A percentile compares a stretch with the other conserved stretches of the same genome.
Conservation (phyloP, 441 rosid species). For the Aleurites moluccanus region DNA sequence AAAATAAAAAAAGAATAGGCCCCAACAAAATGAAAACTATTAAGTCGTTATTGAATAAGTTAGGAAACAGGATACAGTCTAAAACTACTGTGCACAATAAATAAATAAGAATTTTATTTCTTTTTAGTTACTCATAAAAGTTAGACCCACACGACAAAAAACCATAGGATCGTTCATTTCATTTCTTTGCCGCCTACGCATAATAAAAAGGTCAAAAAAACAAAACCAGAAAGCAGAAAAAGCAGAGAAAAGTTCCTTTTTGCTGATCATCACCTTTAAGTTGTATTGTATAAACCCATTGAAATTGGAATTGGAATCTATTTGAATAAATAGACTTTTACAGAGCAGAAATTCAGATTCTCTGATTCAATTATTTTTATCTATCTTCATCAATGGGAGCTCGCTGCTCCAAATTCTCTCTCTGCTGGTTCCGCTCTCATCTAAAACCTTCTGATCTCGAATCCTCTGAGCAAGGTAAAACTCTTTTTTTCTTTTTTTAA, state of each 20-base stretch:
- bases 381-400: slow-evolving; percentile 59
- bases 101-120: slow-evolving; percentile 1
- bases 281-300: too few relatives aligned
- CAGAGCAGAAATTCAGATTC: neutral
- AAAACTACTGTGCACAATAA: neutral
- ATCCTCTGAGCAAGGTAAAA: slow-evolving; percentile 70
- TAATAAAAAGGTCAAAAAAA: too few relatives aligned
- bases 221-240: too few relatives aligned
- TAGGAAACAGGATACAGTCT: too few relatives aligned
- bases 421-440: slow-evolving; percentile 80
- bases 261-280: too few relatives aligned
- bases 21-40: too few relatives aligned
- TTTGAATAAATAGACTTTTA: too few relatives aligned
- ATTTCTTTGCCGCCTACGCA: too few relatives aligned
- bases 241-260: too few relatives aligned
- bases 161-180: slow-evolving; percentile 19
- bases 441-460: slow-evolving; percentile 57
- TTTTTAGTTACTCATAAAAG: neutral
- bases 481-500: slow-evolving; percentile 12
- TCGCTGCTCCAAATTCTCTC: slow-evolving; percentile 84
- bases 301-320: neutral
- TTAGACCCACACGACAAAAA: too few relatives aligned
- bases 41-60: neutral
- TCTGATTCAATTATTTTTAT: neutral
- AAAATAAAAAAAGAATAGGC: too few relatives aligned